Evolutionary conservation across 139 green algal species (phyloP).

Genomic region (Coelastrella sp.): DNA sequence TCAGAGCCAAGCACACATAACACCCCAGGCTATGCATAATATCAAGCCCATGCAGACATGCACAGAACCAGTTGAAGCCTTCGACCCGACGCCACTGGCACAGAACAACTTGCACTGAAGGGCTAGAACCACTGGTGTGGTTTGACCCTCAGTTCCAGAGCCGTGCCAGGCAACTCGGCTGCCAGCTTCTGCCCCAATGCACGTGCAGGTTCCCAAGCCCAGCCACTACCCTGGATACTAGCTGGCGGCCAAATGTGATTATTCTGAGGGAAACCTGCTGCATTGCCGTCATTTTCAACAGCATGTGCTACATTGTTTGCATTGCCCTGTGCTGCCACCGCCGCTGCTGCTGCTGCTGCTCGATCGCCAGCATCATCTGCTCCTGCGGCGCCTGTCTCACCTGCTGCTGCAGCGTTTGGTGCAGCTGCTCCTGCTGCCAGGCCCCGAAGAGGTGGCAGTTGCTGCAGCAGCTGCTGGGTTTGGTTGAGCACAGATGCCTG

Average conservation of each 20-base stretch:
- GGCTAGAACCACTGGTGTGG: neutral
- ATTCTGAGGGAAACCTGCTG: neutral
- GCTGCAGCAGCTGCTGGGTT: neutral
- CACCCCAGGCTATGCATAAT: too few relatives aligned
- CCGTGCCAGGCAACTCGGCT: slow-evolving; percentile 22
- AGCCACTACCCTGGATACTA: neutral
- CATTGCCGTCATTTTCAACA: neutral
- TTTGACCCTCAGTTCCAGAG: slow-evolving; percentile 14
- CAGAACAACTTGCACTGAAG: too few relatives aligned
- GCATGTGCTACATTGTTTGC: neutral
- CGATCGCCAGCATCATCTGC: neutral
- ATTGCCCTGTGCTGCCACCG: neutral
- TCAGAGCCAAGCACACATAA: too few relatives aligned
- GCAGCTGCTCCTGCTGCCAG: neutral
- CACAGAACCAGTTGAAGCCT: too few relatives aligned
- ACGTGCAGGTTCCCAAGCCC: neutral
- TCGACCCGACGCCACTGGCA: too few relatives aligned
- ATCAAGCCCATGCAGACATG: too few relatives aligned
- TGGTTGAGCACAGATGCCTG: neutral
- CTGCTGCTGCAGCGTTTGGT: neutral
- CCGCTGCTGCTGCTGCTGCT: neutral
- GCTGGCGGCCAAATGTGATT: neutral
- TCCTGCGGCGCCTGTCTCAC: neutral
- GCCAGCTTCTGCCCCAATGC: neutral
- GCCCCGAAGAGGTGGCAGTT: neutral